phyloP scores from a whole-genome alignment of 768 basidiomycete species.

The Asterophora parasitica region DNA sequence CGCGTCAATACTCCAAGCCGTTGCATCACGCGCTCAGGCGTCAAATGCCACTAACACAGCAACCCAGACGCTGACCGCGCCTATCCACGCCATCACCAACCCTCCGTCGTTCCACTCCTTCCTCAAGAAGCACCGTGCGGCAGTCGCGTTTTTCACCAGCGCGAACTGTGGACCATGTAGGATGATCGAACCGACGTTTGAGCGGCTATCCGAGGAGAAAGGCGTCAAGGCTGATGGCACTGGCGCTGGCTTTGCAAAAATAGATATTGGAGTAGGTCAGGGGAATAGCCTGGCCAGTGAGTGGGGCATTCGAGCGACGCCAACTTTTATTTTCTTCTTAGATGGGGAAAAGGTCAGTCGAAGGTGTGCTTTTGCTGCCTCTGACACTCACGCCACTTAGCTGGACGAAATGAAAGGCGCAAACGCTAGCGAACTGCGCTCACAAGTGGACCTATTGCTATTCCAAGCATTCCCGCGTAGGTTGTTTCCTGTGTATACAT shows the following conservation, averaged over 20 bases:
- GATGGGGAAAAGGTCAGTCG: constrained; percentile 61
- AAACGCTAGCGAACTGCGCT: constrained; percentile 60
- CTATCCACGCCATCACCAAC: constrained; percentile 73
- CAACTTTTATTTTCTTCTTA: constrained; percentile 87
- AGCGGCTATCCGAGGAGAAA: constrained; percentile 67
- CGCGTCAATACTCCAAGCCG: constrained; percentile 50
- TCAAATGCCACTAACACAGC: constrained; percentile 20
- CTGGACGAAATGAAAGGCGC: constrained; percentile 69
- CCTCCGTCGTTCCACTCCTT: constrained; percentile 65
- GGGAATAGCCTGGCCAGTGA: constrained; percentile 55
- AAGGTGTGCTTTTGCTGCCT: neutral
- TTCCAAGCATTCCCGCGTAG: constrained; percentile 78
- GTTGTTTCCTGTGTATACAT: constrained; percentile 25
- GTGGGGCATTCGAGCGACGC: constrained; percentile 71
- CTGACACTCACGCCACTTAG: constrained; percentile 28
- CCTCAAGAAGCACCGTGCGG: constrained; percentile 61
- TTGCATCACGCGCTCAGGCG: constrained; percentile 44
- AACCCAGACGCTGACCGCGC: constrained; percentile 49
- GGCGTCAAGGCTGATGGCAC: constrained; percentile 30
- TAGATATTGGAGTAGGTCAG: constrained; percentile 73
- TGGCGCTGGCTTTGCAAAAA: constrained; percentile 77
- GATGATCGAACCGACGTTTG: constrained; percentile 81
- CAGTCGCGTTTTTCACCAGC: constrained; percentile 80
- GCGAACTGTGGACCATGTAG: constrained; percentile 73
- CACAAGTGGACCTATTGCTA: constrained; percentile 70